Base-by-base conservation (phyloP, 192 early-diverging fungal species). In the Rhizophagus prolifer region DNA sequence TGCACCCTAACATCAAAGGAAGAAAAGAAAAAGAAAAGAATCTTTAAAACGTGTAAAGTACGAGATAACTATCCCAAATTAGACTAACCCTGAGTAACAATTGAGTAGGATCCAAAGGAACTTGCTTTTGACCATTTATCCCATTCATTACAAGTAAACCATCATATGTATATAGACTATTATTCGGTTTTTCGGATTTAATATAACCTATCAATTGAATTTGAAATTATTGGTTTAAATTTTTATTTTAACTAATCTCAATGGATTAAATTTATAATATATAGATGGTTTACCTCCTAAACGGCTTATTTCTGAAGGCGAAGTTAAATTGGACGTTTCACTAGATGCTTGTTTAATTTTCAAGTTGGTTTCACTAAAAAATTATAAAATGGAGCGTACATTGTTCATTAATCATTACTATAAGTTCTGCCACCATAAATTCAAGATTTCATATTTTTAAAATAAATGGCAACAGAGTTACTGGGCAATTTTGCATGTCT, bases 161-260 rank as follows among this genome's bases (percentile, higher is more conserved):
- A 79, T 97, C 95, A 73, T 91, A 99, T 7, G 95, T 97, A 84
- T 99, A 99, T n/a, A 99, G 86, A 60, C 91, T 91, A 84, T 97
- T 96, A 85, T 98, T 99, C 14, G 97, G 96, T 30, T 91, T 88
- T 82, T 99, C 97, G 4, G 95, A 97, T 76, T 95, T 94, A 63
- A 99, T 87, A 21, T 91, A 83, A 9, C 95, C 94, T 31, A 82
- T 81, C 41, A 1, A 19, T 34, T 13, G 26, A n/a, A 63, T 63
- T 30, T 28, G 1, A 63, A 62, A 25, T 54, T 19, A 19, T 54
- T 54, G 13, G 21, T 5, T 54, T 6, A 54, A 16, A 54, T 6
- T 13, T 21, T 6, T 3, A 63, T 30, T 26, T 63, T 1, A 1
- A 28, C 25, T 2, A 62, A 62, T 10, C 2, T 44, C 41, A 12